Base-by-base conservation (phyloP, 2,329 filamentous ascomycete genomes). In the Pyricularia sp. region DNA sequence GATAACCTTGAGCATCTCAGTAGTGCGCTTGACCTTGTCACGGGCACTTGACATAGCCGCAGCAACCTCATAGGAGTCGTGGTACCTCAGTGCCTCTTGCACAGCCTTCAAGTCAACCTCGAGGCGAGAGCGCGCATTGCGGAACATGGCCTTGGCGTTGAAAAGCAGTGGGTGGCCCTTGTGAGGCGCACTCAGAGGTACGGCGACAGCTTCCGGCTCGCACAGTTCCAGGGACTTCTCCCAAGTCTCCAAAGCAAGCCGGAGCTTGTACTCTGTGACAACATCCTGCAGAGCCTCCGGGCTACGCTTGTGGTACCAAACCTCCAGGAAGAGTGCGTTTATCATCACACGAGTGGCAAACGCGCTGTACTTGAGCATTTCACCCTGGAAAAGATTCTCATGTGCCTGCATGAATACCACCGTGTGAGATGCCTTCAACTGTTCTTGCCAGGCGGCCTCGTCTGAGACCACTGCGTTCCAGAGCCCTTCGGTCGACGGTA, bases 331-430 rank as follows among this genome's bases (percentile, higher is more conserved):
- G 72, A 99, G 85, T 12, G 95, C 94, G 76, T 98, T 99, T 85
- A 98, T 97, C 92, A 99, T 96, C 72, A 98, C 93, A 71, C 95
- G 92, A 12, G 95, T 97, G 5, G 94, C 94, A 78, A 98, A 99
- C 1, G 94, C 94, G 77, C 94, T 98, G 83, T 98, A 99, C 74
- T 91, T 90, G 67, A 94, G 87, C 69, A 88, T 87, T 77, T 97
- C 93, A 72, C 94, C 95, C 78, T 97, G 93, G 84, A 98, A 98
- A 4, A 99, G 87, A 71, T 93, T 94, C 79, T 97, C 93, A 76
- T 98, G 94, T 1, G 95, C 94, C 75, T 96, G 91, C 80, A 95
- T 92, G 77, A 98, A 97, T 0, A 94, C 97, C 69, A 94, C 89
- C 31, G 89, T 88, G 25, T 89, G 88, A 9, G 91, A 91, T 9